Percentiles rank a stretch among this genome's conserved stretches.
Conservation (phyloP, 331 rosid species). For the Arachis monticola region DNA sequence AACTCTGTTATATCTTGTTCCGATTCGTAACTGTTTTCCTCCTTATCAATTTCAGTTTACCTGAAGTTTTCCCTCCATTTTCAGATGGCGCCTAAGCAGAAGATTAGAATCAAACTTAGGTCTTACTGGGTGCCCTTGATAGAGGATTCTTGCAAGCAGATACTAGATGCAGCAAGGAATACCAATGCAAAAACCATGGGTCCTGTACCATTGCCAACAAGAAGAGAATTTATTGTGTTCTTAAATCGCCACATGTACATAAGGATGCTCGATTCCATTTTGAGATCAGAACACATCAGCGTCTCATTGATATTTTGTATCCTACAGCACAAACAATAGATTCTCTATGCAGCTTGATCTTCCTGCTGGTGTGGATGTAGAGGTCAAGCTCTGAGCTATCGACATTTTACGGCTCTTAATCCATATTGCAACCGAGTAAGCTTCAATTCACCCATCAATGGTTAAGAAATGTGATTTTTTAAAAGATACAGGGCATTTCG, state of each 20-base stretch:
- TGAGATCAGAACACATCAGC: constrained; percentile 94
- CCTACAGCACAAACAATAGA: constrained; percentile 98
- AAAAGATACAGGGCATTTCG: background rate
- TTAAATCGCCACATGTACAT: constrained; percentile 90
- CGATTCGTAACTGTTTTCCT: background rate
- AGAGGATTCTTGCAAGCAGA: constrained; percentile 99
- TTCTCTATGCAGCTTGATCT: constrained; percentile 93
- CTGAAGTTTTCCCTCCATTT: constrained; percentile 31
- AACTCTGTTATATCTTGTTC: background rate
- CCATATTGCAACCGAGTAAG: constrained; percentile 34
- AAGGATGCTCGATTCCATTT: constrained; percentile 97
- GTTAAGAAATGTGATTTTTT: background rate
- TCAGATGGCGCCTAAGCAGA: constrained; percentile 94
- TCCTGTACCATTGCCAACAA: constrained; percentile 98
- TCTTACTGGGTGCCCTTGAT: constrained; percentile 90
- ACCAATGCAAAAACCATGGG: constrained; percentile 99
- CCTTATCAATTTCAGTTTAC: constrained; percentile 21
- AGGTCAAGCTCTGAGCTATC: constrained; percentile 82
- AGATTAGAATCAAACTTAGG: constrained; percentile 93
- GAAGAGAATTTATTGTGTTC: constrained; percentile 80
- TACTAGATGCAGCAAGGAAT: constrained; percentile 89
- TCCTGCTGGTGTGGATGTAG: constrained; percentile 99
- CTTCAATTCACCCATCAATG: constrained; percentile 2
- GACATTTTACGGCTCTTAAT: constrained; percentile 41
- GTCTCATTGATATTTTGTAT: constrained; percentile 91